Base-by-base conservation (phyloP, 2,329 filamentous ascomycete genomes). In the Xylaria multiplex region DNA sequence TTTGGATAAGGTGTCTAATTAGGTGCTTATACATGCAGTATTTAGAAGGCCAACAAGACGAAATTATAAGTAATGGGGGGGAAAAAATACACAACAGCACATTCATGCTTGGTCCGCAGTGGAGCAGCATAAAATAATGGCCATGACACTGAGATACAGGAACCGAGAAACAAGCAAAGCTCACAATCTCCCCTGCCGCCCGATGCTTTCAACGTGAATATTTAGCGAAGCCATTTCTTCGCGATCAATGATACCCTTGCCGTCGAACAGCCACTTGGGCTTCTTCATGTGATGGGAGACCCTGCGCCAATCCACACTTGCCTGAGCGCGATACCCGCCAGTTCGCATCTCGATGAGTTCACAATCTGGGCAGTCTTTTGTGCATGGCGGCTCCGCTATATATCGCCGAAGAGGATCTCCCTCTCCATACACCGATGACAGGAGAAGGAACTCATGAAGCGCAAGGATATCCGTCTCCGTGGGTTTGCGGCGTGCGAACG, bases 221-320 rank as follows among this genome's bases (percentile, higher is more conserved):
- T 83, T 84, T n/a, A 86, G 76, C 76, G 81, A 81, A 45, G 78
- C 77, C 79, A 86, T 81, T 69, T 81, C 79, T 24, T 77, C 75
- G 19, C 79, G 79, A 69, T 87, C 82, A 53, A 87, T 81, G 35
- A 86, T 81, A 45, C 84, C 84, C 61, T 83, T 82, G n/a, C 85
- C 85, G 65, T 87, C 85, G 76, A 87, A 87, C 30, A 87, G 78
- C 83, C 84, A 86, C 63, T 81, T 82, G 11, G 85, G 85, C 76
- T 83, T 82, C 55, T 79, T 79, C 84, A 87, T 86, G 68, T 76
- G 74, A 59, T 79, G 74, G 50, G 83, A 78, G 49, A 87, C 83
- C 75, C 77, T 80, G 61, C 77, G 78, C 85, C 85, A 87, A 77
- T 87, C 82, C 19, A 87, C 73, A 43, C 76, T 79, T 74, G 83